Evolutionary conservation across 2,329 filamentous ascomycete species (phyloP), one percentile per base, ranked within the genome.

Genomic region (Aspergillus ustus): DNA sequence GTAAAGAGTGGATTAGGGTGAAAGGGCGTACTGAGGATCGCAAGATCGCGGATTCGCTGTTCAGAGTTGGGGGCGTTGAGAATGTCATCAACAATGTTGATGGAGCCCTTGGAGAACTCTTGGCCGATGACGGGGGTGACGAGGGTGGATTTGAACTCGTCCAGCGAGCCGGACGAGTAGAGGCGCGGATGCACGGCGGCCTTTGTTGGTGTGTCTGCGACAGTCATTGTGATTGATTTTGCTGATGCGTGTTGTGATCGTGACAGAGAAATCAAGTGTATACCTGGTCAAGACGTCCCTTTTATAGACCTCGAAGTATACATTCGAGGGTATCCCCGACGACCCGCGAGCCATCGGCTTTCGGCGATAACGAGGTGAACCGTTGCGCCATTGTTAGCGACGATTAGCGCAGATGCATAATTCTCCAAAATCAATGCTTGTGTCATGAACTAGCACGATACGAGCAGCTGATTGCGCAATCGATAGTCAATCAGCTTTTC

Each of bases 31-130:
- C 87, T 84, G 1, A 86, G 89, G 61, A 91, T 87, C 37, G 88
- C 89, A 0, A 92, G 78, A 67, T 91, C 89, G 1, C 86, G 82
- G 29, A 91, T 73, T 13, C 89, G 78, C 45, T 87, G 84, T 52
- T 91, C 87, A 0, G 85, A 81, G 70, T 90, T 87, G 0, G 84
- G 79, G 0, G 86, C 84, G 29, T 86, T 78, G 6, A 91, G 78
- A 68, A 84, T 81, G 13, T 70, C 69, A 43, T 90, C 86, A n/a
- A 72, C 71, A 19, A 82, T 72, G 59, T 80, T 77, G 50, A 64
- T 58, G 6, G 58, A 56, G 20, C 76, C 69, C 28, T 72, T 72
- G 7, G 71, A 72, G 59, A 76, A 81, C 65, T 82, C 79, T 8
- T 74, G 70, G 2, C 80, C 79, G 60, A 82, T 81, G 20, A 78